Conservation (phyloP, 225 moss, liverwort and hornwort genomes). For the Ulota crispa region DNA sequence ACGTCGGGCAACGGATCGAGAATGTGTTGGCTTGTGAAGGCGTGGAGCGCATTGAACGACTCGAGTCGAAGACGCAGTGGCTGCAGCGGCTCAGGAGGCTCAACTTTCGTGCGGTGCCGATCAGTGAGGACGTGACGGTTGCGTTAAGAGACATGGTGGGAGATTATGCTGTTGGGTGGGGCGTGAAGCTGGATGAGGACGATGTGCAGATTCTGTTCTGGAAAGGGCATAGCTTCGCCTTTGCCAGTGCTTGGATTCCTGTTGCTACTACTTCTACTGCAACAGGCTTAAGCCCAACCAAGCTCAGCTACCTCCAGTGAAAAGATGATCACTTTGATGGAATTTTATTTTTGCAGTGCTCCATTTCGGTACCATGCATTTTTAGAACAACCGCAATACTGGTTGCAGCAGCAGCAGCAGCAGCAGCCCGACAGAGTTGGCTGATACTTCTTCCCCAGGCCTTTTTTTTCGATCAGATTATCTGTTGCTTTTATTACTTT, state of each 20-base stretch:
- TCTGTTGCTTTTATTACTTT: neutral
- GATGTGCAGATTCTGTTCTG: conserved; percentile 59
- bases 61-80: conserved; percentile 71
- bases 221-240: conserved; percentile 70
- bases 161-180: conserved; percentile 85
- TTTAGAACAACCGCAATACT: neutral
- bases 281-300: neutral
- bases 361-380: neutral
- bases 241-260: conserved; percentile 45
- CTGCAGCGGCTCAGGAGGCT: conserved; percentile 52
- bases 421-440: neutral
- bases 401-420: no score
- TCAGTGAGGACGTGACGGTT: conserved; percentile 54
- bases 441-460: neutral
- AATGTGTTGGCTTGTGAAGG: conserved; percentile 73
- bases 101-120: conserved; percentile 40
- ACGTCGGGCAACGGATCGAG: conserved; percentile 63
- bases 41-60: conserved; percentile 66
- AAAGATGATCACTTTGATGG: neutral
- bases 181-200: conserved; percentile 67
- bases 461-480: neutral
- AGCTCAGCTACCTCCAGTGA: conserved; percentile 25
- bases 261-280: neutral
- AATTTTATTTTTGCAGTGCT: neutral
- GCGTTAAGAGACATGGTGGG: conserved; percentile 60